Conservation (phyloP, 2,329 filamentous ascomycete genomes). For the Gaeumannomyces tritici region DNA sequence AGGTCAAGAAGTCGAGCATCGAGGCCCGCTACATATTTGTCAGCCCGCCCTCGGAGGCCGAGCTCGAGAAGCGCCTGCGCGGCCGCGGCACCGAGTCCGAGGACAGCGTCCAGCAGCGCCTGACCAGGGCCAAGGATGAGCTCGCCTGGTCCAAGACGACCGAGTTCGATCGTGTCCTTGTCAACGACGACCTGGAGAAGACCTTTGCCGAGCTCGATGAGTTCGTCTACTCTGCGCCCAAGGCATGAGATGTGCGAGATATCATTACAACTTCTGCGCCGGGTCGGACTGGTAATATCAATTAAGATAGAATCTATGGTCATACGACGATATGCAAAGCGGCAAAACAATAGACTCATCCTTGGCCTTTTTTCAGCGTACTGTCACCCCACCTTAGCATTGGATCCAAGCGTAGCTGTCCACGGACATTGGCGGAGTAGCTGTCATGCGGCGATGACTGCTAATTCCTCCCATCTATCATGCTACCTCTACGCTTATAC, state of each 20-base stretch:
- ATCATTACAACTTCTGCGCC: too few relatives aligned
- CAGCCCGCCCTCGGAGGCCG: slow-evolving; percentile 64
- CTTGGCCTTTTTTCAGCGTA: background rate
- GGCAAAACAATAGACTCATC: background rate
- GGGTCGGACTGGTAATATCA: background rate
- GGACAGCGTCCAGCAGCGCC: slow-evolving; percentile 57
- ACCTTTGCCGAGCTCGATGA: slow-evolving; percentile 43
- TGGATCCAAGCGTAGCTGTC: too few relatives aligned
- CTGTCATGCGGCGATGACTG: too few relatives aligned
- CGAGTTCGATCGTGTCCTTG: slow-evolving; percentile 38
- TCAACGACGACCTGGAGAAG: slow-evolving; percentile 31
- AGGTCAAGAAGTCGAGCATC: slow-evolving; percentile 69
- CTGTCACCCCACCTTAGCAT: too few relatives aligned
- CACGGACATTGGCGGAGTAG: too few relatives aligned
- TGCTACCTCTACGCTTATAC: too few relatives aligned
- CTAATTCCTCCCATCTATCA: too few relatives aligned
- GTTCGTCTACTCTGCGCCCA: slow-evolving; percentile 29
- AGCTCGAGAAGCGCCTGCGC: slow-evolving; percentile 64
- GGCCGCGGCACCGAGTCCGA: slow-evolving; percentile 73
- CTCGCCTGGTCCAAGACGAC: slow-evolving; percentile 61
- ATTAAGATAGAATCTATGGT: background rate
- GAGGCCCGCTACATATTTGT: slow-evolving; percentile 78
- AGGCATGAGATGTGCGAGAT: background rate
- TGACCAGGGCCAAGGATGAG: slow-evolving; percentile 64
- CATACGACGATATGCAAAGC: background rate